Evolutionary conservation across 495 filamentous ascomycete species (phyloP), one percentile per base, ranked within the genome.

Genomic region (Penicillium lagena): DNA sequence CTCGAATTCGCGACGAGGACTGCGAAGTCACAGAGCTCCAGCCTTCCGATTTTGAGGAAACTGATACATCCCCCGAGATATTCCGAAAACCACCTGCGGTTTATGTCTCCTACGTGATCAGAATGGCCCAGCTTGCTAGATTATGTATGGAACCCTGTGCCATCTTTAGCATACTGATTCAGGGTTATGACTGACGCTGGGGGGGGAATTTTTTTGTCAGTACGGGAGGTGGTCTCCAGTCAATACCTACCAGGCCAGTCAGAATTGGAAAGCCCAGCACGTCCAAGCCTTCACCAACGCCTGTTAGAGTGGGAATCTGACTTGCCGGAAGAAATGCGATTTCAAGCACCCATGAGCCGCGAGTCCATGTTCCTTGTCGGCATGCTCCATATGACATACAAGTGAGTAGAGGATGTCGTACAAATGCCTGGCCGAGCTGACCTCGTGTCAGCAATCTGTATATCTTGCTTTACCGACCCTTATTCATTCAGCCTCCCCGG

Each of bases 1-100:
- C 66, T 13, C 52, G 66, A 7, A 72, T 70, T n/a, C 62, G 67
- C 7, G 68, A 75, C 29, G 70, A 75, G 46, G 71, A 73, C 35
- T 72, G 71, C 35, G 68, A 73, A 43, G 60, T 70, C 11, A 55
- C 62, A 1, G 66, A 66, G 39, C 63, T 75, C 1, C 53, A 66
- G 10, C 38, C 50, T 5, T 49, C 52, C 0, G 71, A 73, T 38
- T 62, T 72, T 11, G 54, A 64, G 17, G 63, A 67, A 13, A 51
- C 60, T 12, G 55, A 58, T 43, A 29, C 43, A 1, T 47, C 52
- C 45, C 49, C 43, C 17, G 54, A 56, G 5, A 42, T 65, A 8
- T 68, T 68, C 40, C 57, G 55, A 15, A 47, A 36, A 13, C 66
- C 66, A 34, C 52, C 45, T 7, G 31, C 46, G 7, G 60, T 58